phyloP scores from a whole-genome alignment of 106 monocot genomes.

The Phalaenopsis equestris region DNA sequence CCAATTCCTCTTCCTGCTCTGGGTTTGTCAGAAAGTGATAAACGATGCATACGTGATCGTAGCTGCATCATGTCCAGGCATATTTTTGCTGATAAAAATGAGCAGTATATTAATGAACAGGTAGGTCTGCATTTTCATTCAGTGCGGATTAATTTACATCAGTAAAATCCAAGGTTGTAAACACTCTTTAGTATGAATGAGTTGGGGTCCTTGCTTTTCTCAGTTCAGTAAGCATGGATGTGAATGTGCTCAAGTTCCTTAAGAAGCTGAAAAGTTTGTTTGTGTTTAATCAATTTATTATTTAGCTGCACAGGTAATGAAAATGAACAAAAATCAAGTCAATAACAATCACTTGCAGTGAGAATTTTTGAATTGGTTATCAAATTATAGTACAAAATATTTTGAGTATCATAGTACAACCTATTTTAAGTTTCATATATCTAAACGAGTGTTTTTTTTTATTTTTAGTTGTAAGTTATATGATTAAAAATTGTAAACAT shows the following conservation, averaged over 20 bases:
- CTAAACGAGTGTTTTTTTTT: background rate
- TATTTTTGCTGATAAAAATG: slow-evolving; percentile 89
- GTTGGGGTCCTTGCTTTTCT: background rate
- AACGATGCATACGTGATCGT: slow-evolving; percentile 94
- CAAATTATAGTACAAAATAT: background rate
- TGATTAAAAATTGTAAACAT: background rate
- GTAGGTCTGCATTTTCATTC: slow-evolving; percentile 14
- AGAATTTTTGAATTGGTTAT: background rate
- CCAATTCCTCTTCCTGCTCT: slow-evolving; percentile 71
- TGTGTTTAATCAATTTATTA: background rate
- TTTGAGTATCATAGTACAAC: background rate
- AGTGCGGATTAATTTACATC: background rate
- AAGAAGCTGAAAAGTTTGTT: background rate
- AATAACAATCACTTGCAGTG: background rate
- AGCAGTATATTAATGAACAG: slow-evolving; percentile 92
- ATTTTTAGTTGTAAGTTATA: background rate
- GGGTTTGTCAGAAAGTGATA: slow-evolving; percentile 92
- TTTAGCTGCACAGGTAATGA: background rate
- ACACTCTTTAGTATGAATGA: background rate
- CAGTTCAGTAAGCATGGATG: background rate
- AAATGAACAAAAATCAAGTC: background rate
- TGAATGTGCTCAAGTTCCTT: background rate
- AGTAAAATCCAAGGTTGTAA: background rate
- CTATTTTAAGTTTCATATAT: background rate
- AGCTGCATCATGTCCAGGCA: slow-evolving; percentile 96